Evolutionary conservation across 2,329 filamentous ascomycete genomes (phyloP).

Genomic region (Trichoderma gracile): DNA sequence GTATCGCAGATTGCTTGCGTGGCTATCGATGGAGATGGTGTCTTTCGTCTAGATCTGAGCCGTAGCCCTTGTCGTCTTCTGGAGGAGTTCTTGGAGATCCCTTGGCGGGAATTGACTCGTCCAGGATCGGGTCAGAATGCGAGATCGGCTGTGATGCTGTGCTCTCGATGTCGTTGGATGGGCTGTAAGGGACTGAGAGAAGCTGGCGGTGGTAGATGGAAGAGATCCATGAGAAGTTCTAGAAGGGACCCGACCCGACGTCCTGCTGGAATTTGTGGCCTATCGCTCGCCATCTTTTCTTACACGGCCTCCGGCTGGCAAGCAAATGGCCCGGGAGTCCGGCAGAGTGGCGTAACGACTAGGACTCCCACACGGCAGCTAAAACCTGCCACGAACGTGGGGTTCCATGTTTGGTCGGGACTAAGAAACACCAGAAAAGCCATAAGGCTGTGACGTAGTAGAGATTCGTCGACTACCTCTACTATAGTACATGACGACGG

Average conservation of each 20-base stretch:
- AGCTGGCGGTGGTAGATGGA: neutral
- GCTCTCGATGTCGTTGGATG: neutral
- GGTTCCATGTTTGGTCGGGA: conserved; percentile 6
- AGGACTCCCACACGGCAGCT: conserved; percentile 9
- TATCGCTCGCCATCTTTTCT: conserved; percentile 9
- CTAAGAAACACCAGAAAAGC: neutral
- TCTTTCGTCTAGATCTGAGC: neutral
- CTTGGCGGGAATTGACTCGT: neutral
- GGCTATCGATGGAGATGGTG: neutral
- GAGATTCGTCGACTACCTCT: neutral
- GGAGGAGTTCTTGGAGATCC: neutral
- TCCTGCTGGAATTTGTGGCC: conserved; percentile 1
- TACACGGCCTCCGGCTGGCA: neutral
- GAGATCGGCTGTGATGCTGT: neutral
- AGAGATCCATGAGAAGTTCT: neutral
- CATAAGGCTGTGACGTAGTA: neutral
- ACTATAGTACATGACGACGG: no score
- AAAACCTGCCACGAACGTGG: conserved; percentile 15
- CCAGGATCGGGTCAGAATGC: neutral
- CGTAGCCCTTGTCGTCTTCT: neutral
- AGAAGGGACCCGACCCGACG: conserved; percentile 9
- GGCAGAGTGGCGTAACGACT: conserved; percentile 18
- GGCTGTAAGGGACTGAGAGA: neutral
- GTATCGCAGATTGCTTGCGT: conserved; percentile 4
- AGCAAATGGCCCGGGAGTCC: conserved; percentile 1